phyloP scores from a whole-genome alignment of 176 grass and related monocot genomes.

The Carex myosuroides region DNA sequence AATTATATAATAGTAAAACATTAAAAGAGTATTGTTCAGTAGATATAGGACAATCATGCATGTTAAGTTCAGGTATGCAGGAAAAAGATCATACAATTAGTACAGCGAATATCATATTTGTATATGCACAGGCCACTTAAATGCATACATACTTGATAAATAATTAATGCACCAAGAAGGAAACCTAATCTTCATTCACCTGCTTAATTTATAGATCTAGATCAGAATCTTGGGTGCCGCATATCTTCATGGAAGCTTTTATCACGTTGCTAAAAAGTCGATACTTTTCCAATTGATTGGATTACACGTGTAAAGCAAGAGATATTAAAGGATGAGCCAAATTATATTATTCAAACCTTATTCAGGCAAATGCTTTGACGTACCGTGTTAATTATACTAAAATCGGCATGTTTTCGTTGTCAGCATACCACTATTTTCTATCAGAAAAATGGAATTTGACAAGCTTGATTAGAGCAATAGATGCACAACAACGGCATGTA shows the following conservation, averaged over 20 bases:
- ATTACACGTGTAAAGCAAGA: conserved; percentile 10
- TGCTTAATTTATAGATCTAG: conserved; percentile 10
- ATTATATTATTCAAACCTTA: not conserved
- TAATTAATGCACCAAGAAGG: not conserved
- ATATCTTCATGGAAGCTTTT: conserved; percentile 8
- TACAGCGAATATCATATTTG: not conserved
- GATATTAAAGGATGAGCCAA: not conserved
- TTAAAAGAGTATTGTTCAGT: not conserved
- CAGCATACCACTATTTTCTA: not conserved
- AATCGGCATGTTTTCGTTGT: not conserved
- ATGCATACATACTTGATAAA: not conserved
- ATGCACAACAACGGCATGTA: not conserved
- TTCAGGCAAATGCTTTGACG: not conserved
- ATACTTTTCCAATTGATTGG: not conserved
- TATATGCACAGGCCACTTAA: not conserved
- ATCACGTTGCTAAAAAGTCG: not conserved
- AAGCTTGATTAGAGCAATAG: not conserved
- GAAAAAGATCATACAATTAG: not conserved
- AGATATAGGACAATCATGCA: too few relatives aligned
- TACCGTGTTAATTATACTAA: not conserved
- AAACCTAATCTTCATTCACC: not conserved
- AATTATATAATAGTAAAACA: not conserved
- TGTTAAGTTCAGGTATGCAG: not conserved
- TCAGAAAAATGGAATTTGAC: not conserved
- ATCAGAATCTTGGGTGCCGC: not conserved